Conservation (phyloP, 2,329 filamentous ascomycete genomes). For the Apiospora phragmitis region DNA sequence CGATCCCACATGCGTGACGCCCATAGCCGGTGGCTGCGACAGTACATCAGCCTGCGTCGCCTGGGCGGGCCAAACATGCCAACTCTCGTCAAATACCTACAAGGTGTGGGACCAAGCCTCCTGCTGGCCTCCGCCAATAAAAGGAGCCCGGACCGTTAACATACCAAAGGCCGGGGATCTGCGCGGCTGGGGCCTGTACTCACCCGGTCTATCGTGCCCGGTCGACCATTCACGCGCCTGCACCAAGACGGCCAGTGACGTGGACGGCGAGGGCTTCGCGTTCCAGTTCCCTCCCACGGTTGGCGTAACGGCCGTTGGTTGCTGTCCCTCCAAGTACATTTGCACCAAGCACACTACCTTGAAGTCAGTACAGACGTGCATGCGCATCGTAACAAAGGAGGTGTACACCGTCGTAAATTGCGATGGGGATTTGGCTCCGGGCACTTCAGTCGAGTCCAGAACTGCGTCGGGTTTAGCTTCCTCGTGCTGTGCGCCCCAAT, state of each 20-base stretch:
- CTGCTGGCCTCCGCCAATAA: slow-evolving; percentile 8
- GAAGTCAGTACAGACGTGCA: background rate
- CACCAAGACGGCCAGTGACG: background rate
- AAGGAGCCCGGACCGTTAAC: background rate
- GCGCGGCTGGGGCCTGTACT: slow-evolving; percentile 15
- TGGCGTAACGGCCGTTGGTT: slow-evolving; percentile 12
- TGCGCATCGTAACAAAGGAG: background rate
- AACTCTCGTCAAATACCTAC: background rate
- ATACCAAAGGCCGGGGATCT: background rate
- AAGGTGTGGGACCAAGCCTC: background rate
- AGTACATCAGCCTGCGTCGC: background rate
- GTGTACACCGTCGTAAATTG: background rate
- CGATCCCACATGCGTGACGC: background rate
- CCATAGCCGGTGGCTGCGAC: background rate
- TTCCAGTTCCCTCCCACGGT: slow-evolving; percentile 9
- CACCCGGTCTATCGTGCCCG: slow-evolving; percentile 13
- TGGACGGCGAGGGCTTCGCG: background rate
- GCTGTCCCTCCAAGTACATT: background rate
- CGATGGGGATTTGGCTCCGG: background rate
- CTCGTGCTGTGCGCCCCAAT: background rate
- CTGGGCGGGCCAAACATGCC: background rate
- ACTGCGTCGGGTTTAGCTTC: background rate
- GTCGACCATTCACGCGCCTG: slow-evolving; percentile 9
- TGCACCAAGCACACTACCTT: background rate
- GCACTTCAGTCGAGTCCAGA: background rate